Conservation (phyloP, 2,329 filamentous ascomycete genomes). For the Beauveria medogensis region DNA sequence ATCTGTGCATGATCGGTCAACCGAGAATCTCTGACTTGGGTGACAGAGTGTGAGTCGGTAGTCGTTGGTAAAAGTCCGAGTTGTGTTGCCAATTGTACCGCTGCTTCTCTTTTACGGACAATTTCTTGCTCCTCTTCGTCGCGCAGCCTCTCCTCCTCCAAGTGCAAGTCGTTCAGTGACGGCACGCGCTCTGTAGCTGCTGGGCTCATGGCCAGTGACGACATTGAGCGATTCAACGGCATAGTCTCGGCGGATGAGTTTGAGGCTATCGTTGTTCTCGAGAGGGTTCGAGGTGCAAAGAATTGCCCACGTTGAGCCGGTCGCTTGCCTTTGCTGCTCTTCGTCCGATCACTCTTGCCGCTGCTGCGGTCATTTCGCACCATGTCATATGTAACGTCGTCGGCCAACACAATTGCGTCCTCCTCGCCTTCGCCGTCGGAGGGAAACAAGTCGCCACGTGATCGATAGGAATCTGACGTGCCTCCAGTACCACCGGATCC, state of each 20-base stretch:
- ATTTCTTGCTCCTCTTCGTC: slow-evolving; percentile 46
- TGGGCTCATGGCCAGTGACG: slow-evolving; percentile 26
- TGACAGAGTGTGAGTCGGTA: slow-evolving; percentile 8
- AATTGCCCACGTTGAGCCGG: slow-evolving; percentile 25
- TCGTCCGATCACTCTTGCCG: slow-evolving; percentile 43
- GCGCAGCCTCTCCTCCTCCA: slow-evolving; percentile 44
- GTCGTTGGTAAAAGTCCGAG: slow-evolving; percentile 33
- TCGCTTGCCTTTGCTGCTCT: slow-evolving; percentile 52
- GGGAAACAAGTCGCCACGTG: slow-evolving; percentile 81
- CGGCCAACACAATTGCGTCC: slow-evolving; percentile 85
- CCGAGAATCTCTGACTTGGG: slow-evolving; percentile 16
- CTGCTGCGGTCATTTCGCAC: slow-evolving; percentile 68
- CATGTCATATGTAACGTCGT: slow-evolving; percentile 81
- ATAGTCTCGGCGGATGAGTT: slow-evolving; percentile 27
- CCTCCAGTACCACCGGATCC: slow-evolving; percentile 74
- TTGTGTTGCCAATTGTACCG: slow-evolving; percentile 41
- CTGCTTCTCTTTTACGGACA: slow-evolving; percentile 44
- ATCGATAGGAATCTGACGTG: slow-evolving; percentile 79
- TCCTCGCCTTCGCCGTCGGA: slow-evolving; percentile 82
- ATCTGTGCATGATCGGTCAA: slow-evolving; percentile 27
- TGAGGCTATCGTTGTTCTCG: slow-evolving; percentile 50
- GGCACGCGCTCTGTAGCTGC: slow-evolving; percentile 31
- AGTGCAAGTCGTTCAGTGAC: slow-evolving; percentile 43
- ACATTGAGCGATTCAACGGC: slow-evolving; percentile 18
- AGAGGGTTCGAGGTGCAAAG: slow-evolving; percentile 42